phyloP scores from a whole-genome alignment of 108 stramenopile species.

The Pseudonitzschia multiseries region DNA sequence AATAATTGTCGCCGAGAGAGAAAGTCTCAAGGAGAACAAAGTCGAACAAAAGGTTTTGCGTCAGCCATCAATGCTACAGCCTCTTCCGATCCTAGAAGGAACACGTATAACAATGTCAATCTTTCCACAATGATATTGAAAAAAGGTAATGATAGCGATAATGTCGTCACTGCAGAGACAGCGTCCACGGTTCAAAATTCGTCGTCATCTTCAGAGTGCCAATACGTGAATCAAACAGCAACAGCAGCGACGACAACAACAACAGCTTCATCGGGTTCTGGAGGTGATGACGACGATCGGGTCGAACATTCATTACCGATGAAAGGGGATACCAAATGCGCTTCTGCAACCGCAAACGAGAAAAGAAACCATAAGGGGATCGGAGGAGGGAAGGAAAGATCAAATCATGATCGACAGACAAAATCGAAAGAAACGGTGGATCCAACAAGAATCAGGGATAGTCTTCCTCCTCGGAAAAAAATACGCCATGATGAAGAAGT shows the following conservation, averaged over 20 bases:
- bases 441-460: background rate
- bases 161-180: background rate
- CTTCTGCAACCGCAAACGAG: background rate
- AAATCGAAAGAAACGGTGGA: background rate
- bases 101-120: background rate
- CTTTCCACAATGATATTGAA: background rate
- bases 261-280: slow-evolving; percentile 17
- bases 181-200: background rate
- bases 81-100: background rate
- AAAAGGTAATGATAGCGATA: background rate
- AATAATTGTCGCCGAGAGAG: background rate
- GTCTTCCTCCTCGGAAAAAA: background rate
- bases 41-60: background rate
- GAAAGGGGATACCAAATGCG: background rate
- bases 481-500: background rate
- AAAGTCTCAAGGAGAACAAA: background rate
- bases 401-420: background rate
- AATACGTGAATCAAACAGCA: background rate
- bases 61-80: background rate
- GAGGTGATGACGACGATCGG: slow-evolving; percentile 17
- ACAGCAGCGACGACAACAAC: slow-evolving; percentile 13
- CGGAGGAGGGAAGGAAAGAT: background rate
- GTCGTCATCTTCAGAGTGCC: background rate
- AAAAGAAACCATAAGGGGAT: background rate
- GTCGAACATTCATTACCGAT: background rate